Evolutionary conservation across 495 filamentous ascomycete species (phyloP).

Genomic region (Immersiella caudata): DNA sequence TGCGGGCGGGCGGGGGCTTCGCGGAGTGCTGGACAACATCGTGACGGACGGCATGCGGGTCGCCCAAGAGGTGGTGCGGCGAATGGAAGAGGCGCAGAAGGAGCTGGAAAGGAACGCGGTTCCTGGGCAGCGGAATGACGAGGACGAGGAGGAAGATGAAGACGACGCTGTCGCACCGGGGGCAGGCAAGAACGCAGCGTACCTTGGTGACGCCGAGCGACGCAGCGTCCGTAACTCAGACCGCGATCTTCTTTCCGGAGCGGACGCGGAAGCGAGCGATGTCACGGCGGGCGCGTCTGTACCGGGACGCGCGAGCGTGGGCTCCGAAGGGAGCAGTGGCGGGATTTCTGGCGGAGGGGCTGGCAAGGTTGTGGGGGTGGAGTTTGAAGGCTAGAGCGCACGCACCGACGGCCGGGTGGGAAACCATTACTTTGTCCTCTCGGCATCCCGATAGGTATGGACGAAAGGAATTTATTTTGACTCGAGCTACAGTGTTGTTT

Average conservation of each 20-base stretch:
- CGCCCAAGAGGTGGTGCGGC: constrained; percentile 81
- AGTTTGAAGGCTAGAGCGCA: constrained; percentile 39
- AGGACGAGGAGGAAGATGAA: constrained; percentile 74
- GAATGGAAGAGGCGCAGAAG: constrained; percentile 91
- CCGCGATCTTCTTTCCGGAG: constrained; percentile 76
- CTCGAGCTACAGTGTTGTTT: not conserved
- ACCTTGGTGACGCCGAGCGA: constrained; percentile 49
- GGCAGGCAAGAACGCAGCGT: constrained; percentile 31
- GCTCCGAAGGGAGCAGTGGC: constrained; percentile 27
- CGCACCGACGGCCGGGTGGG: constrained; percentile 12
- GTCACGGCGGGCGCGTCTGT: constrained; percentile 17
- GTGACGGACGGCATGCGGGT: constrained; percentile 96
- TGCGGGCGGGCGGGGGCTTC: constrained; percentile 70
- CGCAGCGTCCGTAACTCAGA: constrained; percentile 71
- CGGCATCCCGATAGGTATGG: not conserved
- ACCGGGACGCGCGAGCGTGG: constrained; percentile 20
- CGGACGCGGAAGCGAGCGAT: constrained; percentile 66
- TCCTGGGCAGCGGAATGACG: constrained; percentile 66
- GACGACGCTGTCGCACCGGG: constrained; percentile 41
- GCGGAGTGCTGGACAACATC: constrained; percentile 94
- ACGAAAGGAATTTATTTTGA: not conserved
- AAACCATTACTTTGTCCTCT: not conserved
- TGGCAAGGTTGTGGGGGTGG: constrained; percentile 41
- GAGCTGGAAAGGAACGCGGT: constrained; percentile 80
- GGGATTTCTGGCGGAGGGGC: constrained; percentile 23